Percentiles rank a stretch among this genome's conserved stretches.
Conservation (phyloP, 2,329 filamentous ascomycete species). For the Teratosphaeria destructans region DNA sequence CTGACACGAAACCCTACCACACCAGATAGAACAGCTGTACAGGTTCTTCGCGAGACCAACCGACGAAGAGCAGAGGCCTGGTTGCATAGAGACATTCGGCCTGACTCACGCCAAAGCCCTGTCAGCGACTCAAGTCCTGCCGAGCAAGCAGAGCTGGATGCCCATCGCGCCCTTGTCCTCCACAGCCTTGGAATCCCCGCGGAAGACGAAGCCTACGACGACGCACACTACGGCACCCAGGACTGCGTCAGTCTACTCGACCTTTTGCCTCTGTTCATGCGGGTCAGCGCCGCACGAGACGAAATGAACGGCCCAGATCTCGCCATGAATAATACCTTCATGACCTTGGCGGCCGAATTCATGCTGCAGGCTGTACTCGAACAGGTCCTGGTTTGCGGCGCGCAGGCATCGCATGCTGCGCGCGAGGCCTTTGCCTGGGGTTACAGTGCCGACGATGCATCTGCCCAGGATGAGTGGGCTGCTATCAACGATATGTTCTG, state of each 20-base stretch:
- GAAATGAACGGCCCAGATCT: slow-evolving; percentile 21
- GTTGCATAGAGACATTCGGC: background rate
- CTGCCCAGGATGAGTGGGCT: slow-evolving; percentile 17
- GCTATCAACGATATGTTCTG: slow-evolving; percentile 21
- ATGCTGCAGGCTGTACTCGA: slow-evolving; percentile 43
- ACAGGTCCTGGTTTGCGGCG: slow-evolving; percentile 33
- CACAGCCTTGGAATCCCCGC: slow-evolving; percentile 11
- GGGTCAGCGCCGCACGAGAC: slow-evolving; percentile 33
- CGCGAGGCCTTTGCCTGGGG: slow-evolving; percentile 38
- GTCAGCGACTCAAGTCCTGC: slow-evolving; percentile 6
- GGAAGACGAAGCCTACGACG: slow-evolving; percentile 15
- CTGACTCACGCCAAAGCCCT: slow-evolving; percentile 1
- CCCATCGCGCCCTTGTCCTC: slow-evolving; percentile 16
- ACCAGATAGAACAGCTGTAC: slow-evolving; percentile 26
- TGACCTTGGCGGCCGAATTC: slow-evolving; percentile 36
- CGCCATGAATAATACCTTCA: slow-evolving; percentile 29
- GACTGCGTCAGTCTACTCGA: slow-evolving; percentile 27
- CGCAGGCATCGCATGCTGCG: slow-evolving; percentile 23
- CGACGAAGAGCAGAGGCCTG: slow-evolving; percentile 19
- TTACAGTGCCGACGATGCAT: slow-evolving; percentile 17
- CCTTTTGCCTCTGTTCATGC: slow-evolving; percentile 39
- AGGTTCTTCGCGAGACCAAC: slow-evolving; percentile 28
- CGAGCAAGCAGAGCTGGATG: slow-evolving; percentile 7
- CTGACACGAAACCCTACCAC: slow-evolving; percentile 29
- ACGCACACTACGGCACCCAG: slow-evolving; percentile 27